Conservation (phyloP, 345 rosid species). For the Psidium guajava region DNA sequence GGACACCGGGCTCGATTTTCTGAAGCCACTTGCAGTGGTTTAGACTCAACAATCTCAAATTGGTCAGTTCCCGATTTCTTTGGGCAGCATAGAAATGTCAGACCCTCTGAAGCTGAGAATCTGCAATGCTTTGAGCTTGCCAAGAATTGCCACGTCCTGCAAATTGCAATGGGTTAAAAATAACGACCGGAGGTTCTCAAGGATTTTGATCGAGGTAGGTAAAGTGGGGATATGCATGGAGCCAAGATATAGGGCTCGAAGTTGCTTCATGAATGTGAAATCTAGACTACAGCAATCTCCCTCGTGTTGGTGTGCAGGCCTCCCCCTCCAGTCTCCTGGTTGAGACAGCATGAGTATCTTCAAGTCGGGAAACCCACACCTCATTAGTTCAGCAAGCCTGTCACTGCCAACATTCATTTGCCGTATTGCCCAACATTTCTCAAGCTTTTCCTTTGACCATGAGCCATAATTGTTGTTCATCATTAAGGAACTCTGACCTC, state of each 20-base stretch:
- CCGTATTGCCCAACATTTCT: neutral
- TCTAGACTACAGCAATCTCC: neutral
- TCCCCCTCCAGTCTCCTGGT: too few species aligned
- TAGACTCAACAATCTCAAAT: neutral
- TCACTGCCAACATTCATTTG: fast-evolving
- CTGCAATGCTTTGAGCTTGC: neutral
- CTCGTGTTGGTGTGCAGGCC: neutral
- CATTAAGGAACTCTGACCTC: neutral
- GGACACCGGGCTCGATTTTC: neutral
- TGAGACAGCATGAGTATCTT: neutral
- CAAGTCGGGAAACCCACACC: fast-evolving
- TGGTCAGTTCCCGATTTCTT: neutral
- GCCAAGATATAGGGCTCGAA: neutral
- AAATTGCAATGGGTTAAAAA: neutral
- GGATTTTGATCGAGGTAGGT: neutral
- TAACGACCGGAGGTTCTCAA: neutral
- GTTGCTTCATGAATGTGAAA: neutral
- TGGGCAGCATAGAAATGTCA: neutral
- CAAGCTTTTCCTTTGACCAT: neutral
- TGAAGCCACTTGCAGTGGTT: neutral
- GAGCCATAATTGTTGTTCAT: too few species aligned
- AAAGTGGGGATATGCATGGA: neutral
- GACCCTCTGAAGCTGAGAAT: neutral
- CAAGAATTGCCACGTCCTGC: neutral
- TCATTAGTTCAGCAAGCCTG: fast-evolving